A percentile compares a stretch with the other conserved stretches of the same genome.
Conservation (phyloP, 163 green algal species). For the Scenedesmus sp. region DNA sequence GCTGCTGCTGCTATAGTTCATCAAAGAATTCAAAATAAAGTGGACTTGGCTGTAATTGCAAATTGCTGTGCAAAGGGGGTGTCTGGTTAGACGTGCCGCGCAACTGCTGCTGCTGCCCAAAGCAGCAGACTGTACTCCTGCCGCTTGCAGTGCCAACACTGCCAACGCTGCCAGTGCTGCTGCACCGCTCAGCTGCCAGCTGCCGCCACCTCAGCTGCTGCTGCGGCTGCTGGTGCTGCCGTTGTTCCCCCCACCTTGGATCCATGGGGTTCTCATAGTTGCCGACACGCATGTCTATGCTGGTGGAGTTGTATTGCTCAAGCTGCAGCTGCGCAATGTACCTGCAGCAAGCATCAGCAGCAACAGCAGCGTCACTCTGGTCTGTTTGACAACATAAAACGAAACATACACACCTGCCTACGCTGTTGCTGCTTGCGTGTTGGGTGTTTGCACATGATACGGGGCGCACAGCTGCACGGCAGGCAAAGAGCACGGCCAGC, state of each 20-base stretch:
- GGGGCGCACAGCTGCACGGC: too few species aligned
- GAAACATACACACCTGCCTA: not conserved
- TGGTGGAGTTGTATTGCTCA: not conserved
- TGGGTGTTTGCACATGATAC: too few species aligned
- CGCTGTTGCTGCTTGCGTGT: not conserved
- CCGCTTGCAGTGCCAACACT: not conserved
- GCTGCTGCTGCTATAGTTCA: too few species aligned
- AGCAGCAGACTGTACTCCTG: not conserved
- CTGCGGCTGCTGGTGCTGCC: not conserved
- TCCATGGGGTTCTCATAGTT: constrained; percentile 48
- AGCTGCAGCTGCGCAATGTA: constrained; percentile 42
- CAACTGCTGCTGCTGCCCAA: not conserved
- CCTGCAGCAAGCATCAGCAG: constrained; percentile 4
- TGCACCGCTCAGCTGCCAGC: not conserved
- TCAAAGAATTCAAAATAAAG: too few species aligned
- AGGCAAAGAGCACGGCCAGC: too few species aligned
- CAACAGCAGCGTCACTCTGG: not conserved
- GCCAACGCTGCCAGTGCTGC: not conserved
- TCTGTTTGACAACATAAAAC: not conserved
- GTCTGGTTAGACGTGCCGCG: too few species aligned
- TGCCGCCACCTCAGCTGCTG: not conserved
- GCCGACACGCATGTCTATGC: not conserved
- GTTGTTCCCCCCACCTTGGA: not conserved
- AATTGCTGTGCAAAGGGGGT: too few species aligned
- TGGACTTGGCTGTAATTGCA: too few species aligned